phyloP scores from a whole-genome alignment of 108 stramenopile genomes.

The Cyclotella sp. region DNA sequence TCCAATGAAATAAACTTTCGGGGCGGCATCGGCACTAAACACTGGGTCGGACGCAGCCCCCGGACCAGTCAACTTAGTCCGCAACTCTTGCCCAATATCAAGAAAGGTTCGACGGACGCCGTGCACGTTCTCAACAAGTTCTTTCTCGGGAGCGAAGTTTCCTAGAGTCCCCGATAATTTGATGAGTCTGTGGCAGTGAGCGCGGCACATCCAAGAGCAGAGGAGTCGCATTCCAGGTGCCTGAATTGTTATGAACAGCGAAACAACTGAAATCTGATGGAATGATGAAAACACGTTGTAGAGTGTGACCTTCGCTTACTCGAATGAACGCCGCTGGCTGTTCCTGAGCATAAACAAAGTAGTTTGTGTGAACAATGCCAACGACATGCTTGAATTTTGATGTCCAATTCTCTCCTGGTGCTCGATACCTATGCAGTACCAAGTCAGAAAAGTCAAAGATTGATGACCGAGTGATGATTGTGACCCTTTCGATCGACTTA shows the following conservation, averaged over 20 bases:
- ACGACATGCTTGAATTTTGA: conserved; percentile 92
- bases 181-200: conserved; percentile 89
- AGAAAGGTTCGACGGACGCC: conserved; percentile 85
- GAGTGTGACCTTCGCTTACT: conserved; percentile 36
- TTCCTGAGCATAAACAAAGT: conserved; percentile 85
- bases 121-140: conserved; percentile 91
- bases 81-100: conserved; percentile 53
- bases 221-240: conserved; percentile 79
- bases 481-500: background rate
- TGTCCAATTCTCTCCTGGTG: conserved; percentile 78
- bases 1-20: conserved; percentile 90
- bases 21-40: conserved; percentile 61
- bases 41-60: conserved; percentile 46
- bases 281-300: background rate
- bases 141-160: conserved; percentile 83
- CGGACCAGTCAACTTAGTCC: conserved; percentile 16
- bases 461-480: background rate
- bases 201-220: conserved; percentile 84
- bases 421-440: conserved; percentile 44
- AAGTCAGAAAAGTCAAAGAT: background rate
- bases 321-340: conserved; percentile 83
- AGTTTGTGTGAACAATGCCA: conserved; percentile 93
- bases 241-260: conserved; percentile 18
- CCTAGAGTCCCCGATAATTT: conserved; percentile 83
- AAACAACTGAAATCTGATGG: background rate